Conservation (phyloP, 1,139 yeast species). For the Pichia sp. region DNA sequence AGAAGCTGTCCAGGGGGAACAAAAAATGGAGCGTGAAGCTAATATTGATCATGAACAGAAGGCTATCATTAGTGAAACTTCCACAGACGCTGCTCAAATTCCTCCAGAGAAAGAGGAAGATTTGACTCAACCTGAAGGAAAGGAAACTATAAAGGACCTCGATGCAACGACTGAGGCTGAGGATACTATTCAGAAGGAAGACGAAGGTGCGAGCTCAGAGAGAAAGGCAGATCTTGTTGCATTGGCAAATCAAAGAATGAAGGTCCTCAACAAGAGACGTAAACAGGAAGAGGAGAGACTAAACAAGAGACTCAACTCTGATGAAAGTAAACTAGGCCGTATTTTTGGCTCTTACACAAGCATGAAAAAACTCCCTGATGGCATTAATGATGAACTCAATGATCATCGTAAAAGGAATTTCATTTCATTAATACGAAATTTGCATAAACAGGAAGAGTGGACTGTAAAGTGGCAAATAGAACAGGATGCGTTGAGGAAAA, state of each 20-base stretch:
- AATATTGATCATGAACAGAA: conserved; percentile 8
- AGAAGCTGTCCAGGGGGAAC: conserved; percentile 16
- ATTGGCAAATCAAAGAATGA: conserved; percentile 44
- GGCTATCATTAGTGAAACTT: no score
- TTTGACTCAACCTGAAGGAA: no score
- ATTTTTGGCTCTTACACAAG: conserved; percentile 42
- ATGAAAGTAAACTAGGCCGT: conserved; percentile 30
- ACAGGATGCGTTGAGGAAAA: conserved; percentile 27
- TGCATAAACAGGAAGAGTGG: conserved; percentile 32
- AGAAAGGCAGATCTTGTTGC: conserved; percentile 43
- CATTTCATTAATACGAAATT: conserved; percentile 30
- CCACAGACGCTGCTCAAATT: no score
- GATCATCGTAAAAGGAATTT: conserved; percentile 32
- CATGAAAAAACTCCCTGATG: conserved; percentile 23
- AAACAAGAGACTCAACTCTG: conserved; percentile 24
- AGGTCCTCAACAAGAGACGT: conserved; percentile 28
- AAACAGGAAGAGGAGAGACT: conserved; percentile 24
- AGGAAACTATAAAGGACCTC: no score
- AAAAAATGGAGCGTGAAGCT: conserved; percentile 15
- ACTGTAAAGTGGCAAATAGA: conserved; percentile 24
- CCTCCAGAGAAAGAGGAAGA: no score
- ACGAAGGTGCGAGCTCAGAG: not conserved
- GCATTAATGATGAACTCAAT: conserved; percentile 24
- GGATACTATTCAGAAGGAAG: conserved; percentile 1
- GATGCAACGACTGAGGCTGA: conserved; percentile 2